Conservation (phyloP, 176 grass and related monocot species). For the Carex parvula region DNA sequence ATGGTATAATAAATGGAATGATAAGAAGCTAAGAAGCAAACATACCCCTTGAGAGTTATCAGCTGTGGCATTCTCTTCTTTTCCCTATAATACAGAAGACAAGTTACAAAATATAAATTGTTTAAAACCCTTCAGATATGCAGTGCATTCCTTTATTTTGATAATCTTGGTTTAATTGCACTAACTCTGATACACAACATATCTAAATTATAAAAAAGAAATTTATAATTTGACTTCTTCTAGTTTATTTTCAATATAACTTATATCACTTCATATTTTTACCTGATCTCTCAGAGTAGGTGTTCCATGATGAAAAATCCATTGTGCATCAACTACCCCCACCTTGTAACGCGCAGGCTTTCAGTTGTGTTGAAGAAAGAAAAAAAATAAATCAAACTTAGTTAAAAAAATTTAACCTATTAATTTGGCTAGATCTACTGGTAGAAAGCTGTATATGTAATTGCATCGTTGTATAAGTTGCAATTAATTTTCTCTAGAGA, state of each 20-base stretch:
- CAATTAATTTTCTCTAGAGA: neutral
- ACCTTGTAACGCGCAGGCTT: neutral
- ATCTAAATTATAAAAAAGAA: neutral
- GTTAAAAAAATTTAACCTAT: too few species aligned
- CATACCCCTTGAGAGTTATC: neutral
- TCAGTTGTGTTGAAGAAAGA: neutral
- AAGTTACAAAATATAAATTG: neutral
- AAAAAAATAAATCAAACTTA: neutral
- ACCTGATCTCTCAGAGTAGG: conserved; percentile 15
- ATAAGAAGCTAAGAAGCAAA: neutral
- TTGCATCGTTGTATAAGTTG: neutral
- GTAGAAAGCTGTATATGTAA: too few species aligned
- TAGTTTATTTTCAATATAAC: neutral
- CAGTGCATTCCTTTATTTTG: too few species aligned
- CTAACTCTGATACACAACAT: neutral
- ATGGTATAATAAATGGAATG: neutral
- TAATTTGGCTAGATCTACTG: too few species aligned
- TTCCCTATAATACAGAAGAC: neutral
- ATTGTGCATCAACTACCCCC: conserved; percentile 12
- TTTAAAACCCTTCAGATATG: neutral
- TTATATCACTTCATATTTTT: neutral
- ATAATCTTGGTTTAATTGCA: too few species aligned
- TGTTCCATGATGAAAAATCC: conserved; percentile 13
- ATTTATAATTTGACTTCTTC: neutral
- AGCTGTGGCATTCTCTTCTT: neutral